Evolutionary conservation across 2,329 filamentous ascomycete genomes (phyloP).

Genomic region (Cladorrhinum sp.): DNA sequence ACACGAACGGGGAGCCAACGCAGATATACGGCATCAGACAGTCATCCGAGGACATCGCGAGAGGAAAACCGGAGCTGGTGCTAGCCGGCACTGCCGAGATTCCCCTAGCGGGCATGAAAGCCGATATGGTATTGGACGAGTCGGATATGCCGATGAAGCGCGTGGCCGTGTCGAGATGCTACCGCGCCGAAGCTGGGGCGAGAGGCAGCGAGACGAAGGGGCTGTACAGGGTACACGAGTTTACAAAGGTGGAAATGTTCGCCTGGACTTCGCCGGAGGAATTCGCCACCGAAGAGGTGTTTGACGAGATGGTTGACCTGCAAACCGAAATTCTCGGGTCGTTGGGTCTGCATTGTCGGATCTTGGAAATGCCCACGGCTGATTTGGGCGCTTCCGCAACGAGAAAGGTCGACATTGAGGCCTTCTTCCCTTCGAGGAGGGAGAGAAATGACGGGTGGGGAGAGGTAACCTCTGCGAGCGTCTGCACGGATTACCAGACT

Average conservation of each 20-base stretch:
- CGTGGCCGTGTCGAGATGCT: constrained; percentile 87
- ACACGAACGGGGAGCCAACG: constrained; percentile 77
- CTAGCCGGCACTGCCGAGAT: constrained; percentile 93
- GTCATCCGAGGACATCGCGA: constrained; percentile 56
- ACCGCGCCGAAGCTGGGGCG: constrained; percentile 89
- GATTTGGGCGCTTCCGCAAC: constrained; percentile 87
- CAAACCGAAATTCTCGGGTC: constrained; percentile 78
- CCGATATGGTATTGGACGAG: constrained; percentile 64
- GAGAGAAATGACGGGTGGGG: constrained; percentile 74
- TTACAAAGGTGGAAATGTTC: constrained; percentile 98
- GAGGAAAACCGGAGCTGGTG: constrained; percentile 65
- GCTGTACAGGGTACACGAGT: constrained; percentile 94
- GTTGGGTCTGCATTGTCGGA: constrained; percentile 77
- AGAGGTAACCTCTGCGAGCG: constrained; percentile 84
- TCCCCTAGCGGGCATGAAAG: constrained; percentile 86
- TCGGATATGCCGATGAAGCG: constrained; percentile 70
- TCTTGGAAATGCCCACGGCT: constrained; percentile 86
- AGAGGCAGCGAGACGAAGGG: constrained; percentile 89
- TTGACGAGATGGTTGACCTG: constrained; percentile 81
- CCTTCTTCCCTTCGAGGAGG: constrained; percentile 80
- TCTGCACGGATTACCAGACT: constrained; percentile 93
- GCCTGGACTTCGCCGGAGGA: constrained; percentile 72
- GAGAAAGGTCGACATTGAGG: constrained; percentile 90
- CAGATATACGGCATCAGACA: constrained; percentile 83
- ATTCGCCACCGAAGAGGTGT: constrained; percentile 54